A percentile compares a stretch with the other conserved stretches of the same genome.
Conservation (phyloP, 169 alveolate species). For the Cryptosporidium sp. region DNA sequence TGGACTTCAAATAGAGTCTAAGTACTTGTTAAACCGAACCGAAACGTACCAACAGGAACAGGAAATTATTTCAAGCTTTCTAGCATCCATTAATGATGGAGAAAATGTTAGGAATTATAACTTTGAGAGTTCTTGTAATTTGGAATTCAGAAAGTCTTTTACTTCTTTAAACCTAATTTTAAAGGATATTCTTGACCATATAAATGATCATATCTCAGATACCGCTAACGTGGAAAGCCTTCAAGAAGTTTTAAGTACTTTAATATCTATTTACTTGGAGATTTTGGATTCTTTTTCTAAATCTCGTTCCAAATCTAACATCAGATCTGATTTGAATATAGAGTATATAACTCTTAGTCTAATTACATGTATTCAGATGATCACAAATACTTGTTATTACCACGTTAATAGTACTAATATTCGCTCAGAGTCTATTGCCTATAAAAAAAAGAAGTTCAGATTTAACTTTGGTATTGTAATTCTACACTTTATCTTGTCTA, state of each 20-base stretch:
- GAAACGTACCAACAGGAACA: not conserved
- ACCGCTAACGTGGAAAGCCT: not conserved
- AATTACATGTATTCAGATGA: not conserved
- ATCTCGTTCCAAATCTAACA: not conserved
- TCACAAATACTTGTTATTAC: not conserved
- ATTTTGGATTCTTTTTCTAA: not conserved
- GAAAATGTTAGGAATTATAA: not conserved
- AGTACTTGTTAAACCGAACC: not conserved
- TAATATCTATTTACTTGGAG: not conserved
- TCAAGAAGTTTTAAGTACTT: not conserved
- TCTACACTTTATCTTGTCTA: not conserved
- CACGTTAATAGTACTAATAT: not conserved
- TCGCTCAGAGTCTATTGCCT: not conserved
- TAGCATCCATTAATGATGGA: not conserved
- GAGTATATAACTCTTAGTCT: not conserved
- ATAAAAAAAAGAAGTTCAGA: not conserved
- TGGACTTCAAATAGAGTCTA: constrained; percentile 35
- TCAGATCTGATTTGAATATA: not conserved
- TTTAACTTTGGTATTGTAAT: not conserved
- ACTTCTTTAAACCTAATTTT: not conserved
- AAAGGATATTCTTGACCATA: not conserved
- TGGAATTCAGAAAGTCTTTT: constrained; percentile 17
- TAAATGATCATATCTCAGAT: not conserved
- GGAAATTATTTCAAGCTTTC: constrained; percentile 27
- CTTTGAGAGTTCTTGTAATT: not conserved